Conservation (phyloP, 1,284 basidiomycete genomes). For the Paramarasmius palmivorus region DNA sequence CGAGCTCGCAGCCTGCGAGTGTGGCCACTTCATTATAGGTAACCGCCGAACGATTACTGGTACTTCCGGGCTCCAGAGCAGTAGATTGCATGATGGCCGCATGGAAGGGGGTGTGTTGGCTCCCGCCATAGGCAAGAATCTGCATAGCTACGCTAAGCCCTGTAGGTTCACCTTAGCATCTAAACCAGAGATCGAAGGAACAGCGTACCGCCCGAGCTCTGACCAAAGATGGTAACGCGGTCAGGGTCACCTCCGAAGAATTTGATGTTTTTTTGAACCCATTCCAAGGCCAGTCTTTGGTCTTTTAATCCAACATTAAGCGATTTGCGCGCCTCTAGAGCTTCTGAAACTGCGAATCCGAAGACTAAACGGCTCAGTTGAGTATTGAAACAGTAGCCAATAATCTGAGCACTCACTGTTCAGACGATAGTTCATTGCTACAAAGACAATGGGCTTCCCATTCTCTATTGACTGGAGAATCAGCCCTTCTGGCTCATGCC, state of each 20-base stretch:
- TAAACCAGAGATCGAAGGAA: neutral
- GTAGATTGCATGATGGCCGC: conserved; percentile 3
- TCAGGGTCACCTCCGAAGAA: neutral
- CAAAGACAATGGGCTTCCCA: neutral
- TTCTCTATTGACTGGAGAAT: conserved; percentile 2
- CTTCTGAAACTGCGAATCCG: conserved; percentile 5
- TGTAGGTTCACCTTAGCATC: neutral
- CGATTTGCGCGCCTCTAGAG: neutral
- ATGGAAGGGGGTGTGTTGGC: neutral
- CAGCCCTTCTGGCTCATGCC: conserved; percentile 3
- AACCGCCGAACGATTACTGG: neutral
- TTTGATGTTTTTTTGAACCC: neutral
- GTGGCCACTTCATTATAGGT: neutral
- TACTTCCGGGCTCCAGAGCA: neutral
- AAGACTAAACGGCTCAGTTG: neutral
- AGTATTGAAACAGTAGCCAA: neutral
- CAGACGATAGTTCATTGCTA: conserved; percentile 6
- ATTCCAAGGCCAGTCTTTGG: conserved; percentile 1
- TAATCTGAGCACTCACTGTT: neutral
- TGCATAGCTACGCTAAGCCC: neutral
- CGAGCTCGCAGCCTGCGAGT: neutral
- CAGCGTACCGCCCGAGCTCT: neutral
- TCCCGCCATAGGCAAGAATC: conserved; percentile 4
- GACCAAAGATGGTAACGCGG: neutral
- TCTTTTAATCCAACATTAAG: conserved; percentile 3